phyloP scores from a whole-genome alignment of 2,329 filamentous ascomycete species.

The Colletotrichum sp. region DNA sequence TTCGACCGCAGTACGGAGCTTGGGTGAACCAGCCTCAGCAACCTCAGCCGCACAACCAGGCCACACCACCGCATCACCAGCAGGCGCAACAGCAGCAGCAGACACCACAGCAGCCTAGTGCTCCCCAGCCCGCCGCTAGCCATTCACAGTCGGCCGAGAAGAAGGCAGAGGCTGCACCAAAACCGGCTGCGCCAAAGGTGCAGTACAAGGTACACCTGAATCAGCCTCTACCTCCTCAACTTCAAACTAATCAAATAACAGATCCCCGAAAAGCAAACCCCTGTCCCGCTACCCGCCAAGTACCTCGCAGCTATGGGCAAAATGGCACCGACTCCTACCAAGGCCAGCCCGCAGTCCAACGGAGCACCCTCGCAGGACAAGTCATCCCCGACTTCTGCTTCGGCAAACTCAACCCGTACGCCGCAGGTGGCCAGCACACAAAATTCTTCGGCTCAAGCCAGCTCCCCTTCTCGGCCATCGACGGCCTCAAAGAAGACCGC shows the following conservation, averaged over 20 bases:
- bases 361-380: not conserved
- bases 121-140: not conserved
- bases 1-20: constrained; percentile 33
- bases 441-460: not conserved
- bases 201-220: constrained; percentile 28
- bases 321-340: constrained; percentile 23
- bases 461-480: not conserved
- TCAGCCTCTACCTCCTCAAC: not conserved
- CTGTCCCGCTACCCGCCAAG: constrained; percentile 48
- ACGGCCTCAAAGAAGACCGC: not conserved
- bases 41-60: not conserved
- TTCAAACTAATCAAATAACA: constrained; percentile 29
- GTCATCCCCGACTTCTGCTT: not conserved
- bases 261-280: constrained; percentile 45
- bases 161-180: constrained; percentile 1
- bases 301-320: constrained; percentile 46
- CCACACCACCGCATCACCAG: constrained; percentile 20
- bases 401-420: not conserved
- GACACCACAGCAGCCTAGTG: not conserved
- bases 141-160: not conserved
- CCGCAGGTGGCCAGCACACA: not conserved
- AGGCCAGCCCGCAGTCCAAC: not conserved
- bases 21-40: constrained; percentile 14
- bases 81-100: not conserved
- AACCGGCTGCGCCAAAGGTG: constrained; percentile 17